These are phyloP conservation scores for Chaetomium cochliodes DNA, from an alignment of 495 filamentous ascomycete genomes.

Conservation along the genomic window DNA sequence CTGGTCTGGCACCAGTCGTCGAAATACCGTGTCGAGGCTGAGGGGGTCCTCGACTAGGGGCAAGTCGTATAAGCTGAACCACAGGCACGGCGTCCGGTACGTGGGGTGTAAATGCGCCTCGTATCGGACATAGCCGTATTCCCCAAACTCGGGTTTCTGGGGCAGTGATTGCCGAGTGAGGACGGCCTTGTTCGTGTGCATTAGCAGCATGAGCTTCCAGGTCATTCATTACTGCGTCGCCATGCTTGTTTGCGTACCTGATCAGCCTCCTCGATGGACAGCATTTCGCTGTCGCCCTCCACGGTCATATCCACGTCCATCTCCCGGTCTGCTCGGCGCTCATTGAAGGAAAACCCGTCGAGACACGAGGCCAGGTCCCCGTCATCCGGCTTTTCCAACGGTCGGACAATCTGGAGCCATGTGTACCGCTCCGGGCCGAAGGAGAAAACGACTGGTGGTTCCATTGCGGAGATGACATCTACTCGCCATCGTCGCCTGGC, in stretches of 20 bases:
- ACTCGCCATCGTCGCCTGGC: conserved; percentile 45
- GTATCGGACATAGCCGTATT: conserved; percentile 56
- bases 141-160: neutral
- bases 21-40: conserved; percentile 65
- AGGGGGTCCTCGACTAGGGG: conserved; percentile 43
- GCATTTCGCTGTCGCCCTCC: conserved; percentile 33
- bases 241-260: conserved; percentile 34
- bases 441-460: conserved; percentile 28
- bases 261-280: conserved; percentile 50
- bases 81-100: conserved; percentile 59
- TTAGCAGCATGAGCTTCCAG: neutral
- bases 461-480: conserved; percentile 38
- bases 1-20: conserved; percentile 63
- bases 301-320: conserved; percentile 42
- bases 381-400: conserved; percentile 45
- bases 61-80: conserved; percentile 53
- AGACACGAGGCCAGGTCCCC: conserved; percentile 44
- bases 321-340: neutral
- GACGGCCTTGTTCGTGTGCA: conserved; percentile 22
- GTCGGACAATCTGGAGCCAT: conserved; percentile 50
- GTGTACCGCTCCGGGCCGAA: conserved; percentile 39
- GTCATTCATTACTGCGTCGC: neutral
- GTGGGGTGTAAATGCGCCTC: conserved; percentile 58
- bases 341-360: conserved; percentile 38
- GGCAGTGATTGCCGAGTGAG: neutral